Base-by-base conservation (phyloP, 1,284 basidiomycete species). In the Ceratobasidium sp. region DNA sequence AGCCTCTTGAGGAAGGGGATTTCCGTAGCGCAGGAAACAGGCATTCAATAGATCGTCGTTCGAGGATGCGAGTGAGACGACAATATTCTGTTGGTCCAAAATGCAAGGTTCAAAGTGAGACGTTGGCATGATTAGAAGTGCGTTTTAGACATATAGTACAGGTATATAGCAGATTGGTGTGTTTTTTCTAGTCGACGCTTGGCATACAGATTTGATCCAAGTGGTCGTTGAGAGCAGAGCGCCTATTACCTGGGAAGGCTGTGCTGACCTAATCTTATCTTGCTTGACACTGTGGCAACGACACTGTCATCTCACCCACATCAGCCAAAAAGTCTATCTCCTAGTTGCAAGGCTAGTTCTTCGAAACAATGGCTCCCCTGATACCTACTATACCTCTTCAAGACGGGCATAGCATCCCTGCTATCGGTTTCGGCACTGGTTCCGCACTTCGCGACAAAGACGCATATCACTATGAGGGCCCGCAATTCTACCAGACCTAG, bases 341-440 rank as follows among this genome's bases (percentile, higher is more conserved):
- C 10, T 10, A 12, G 9, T 45, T 18, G 9, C 4, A 18, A 18
- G n/a, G n/a, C n/a, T n/a, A n/a, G n/a, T n/a, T n/a, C n/a, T n/a
- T 18, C 16, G 18, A 45, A 45, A 45, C 16, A 45, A 55, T 55
- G 53, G 32, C 53, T 18, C 18, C 53, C 14, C 28, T 32, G 10
- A 46, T 62, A n/a, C 60, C 41, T 3, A 62, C 60, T 28, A 6
- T 62, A 2, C 60, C 60, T 2, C 43, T 62, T 1, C 46, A 62
- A 26, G 41, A 62, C 26, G 45, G 28, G 43, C 43, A 28, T 48
- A 16, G 3, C 9, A 74, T 74, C 9, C 77, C 77, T 6, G 61
- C 32, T 3, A 73, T 77, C 36, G 75, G 71, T 12, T 78, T 77
- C 39, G 77, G 74, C 1, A 76, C 75, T 14, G 75, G 74, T 16